Evolutionary conservation across 2,329 filamentous ascomycete genomes (phyloP).

Genomic region (Didymella pomorum): DNA sequence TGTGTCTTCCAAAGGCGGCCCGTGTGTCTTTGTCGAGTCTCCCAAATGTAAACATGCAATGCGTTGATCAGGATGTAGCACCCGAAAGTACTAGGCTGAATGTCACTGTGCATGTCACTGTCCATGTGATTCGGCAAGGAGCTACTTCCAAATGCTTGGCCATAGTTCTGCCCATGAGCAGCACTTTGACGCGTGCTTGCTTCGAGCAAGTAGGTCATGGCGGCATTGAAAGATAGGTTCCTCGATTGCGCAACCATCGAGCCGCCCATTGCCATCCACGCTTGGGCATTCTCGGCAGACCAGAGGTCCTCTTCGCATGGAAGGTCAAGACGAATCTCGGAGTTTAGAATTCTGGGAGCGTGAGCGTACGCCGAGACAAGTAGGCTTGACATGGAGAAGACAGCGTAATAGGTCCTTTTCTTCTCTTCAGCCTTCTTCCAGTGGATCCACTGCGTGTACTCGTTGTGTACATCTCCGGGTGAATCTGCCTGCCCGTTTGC

Average conservation of each 20-base stretch:
- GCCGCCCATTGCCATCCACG: slow-evolving; percentile 81
- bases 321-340: slow-evolving; percentile 86
- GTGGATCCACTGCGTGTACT: slow-evolving; percentile 81
- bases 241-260: slow-evolving; percentile 72
- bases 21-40: slow-evolving; percentile 88
- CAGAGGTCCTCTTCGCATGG: slow-evolving; percentile 95
- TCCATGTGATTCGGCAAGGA: slow-evolving; percentile 61
- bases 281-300: slow-evolving; percentile 80
- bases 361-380: slow-evolving; percentile 94
- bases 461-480: slow-evolving; percentile 57
- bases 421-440: slow-evolving; percentile 92
- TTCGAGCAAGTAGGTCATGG: slow-evolving; percentile 80
- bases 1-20: slow-evolving; percentile 88
- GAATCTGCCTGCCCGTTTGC: slow-evolving; percentile 45
- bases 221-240: slow-evolving; percentile 79
- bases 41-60: slow-evolving; percentile 98
- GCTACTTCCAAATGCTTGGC: slow-evolving; percentile 60
- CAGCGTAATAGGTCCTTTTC: slow-evolving; percentile 88
- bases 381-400: slow-evolving; percentile 91
- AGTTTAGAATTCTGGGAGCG: slow-evolving; percentile 88
- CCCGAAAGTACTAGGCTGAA: slow-evolving; percentile 88
- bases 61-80: slow-evolving; percentile 92
- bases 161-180: slow-evolving; percentile 49
- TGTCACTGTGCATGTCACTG: slow-evolving; percentile 69
- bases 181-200: slow-evolving; percentile 71